Base-by-base conservation (phyloP, 208 protist genomes). In the Tritrichomonas foetus region DNA sequence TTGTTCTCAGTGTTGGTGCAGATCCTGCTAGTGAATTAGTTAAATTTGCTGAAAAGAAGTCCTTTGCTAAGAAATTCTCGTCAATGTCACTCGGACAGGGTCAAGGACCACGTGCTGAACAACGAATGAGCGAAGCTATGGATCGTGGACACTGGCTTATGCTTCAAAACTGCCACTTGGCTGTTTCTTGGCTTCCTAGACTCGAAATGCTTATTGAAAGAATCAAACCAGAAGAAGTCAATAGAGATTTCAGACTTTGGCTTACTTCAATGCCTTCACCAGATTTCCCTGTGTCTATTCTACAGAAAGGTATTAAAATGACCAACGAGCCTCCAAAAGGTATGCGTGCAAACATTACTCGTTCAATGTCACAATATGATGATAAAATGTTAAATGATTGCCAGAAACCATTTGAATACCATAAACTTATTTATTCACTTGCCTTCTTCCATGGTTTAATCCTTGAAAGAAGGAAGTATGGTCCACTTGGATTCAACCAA, bases 291-390 rank as follows among this genome's bases (percentile, higher is more conserved):
- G 98, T 98, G 50, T 96, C 97, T n/a, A 98, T 99, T 84, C 96
- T 99, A 93, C 98, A 99, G 96, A 98, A 98, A 94, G 97, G 97
- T 92, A 97, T 99, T 84, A 99, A 99, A 96, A 98, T 99, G 96
- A 99, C 98, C 16, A 99, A 99, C 95, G 98, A 99, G 96, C 98
- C 98, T n/a, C 98, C 98, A 57, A 95, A 94, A 47, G 95, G 98
- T 47, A 95, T 99, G 95, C 96, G 97, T 94, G 97, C 98, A 47
- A 99, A 99, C 94, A 96, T 99, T 27, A 97, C 97, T 30, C 96
- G 97, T 16, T 98, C 97, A 25, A 99, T 98, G 96, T 72, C 92
- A 27, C 66, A 69, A 49, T 94, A 95, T 78, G 94, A 69, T 49
- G 95, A 96, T 80, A 93, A 94, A 47, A 94, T 93, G 13, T n/a